Percentiles rank a stretch among this genome's conserved stretches.
Evolutionary conservation across 2,329 filamentous ascomycete species (phyloP).

Genomic region (Aspergillus fijiensis): DNA sequence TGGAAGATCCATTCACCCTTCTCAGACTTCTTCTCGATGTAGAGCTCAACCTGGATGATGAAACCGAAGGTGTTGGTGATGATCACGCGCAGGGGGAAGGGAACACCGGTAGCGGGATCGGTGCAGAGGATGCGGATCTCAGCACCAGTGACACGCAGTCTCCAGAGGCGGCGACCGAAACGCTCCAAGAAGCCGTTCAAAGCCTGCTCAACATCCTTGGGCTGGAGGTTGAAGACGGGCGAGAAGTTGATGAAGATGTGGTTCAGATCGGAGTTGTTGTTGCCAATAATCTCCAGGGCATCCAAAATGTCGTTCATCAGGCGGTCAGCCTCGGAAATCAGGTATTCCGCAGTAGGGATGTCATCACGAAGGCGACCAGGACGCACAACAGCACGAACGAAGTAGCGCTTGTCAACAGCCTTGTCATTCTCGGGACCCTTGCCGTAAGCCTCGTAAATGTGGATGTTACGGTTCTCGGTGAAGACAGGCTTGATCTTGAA

Average conservation of each 20-base stretch:
- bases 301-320: conserved; percentile 98
- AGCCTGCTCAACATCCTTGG: conserved; percentile 85
- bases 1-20: conserved; percentile 99
- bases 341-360: conserved; percentile 96
- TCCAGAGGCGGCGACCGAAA: conserved; percentile 92
- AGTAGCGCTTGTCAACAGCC: conserved; percentile 78
- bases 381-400: conserved; percentile 91
- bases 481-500: conserved; percentile 99
- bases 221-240: conserved; percentile 88
- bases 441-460: conserved; percentile 95
- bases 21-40: conserved; percentile 95
- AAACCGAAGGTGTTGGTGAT: conserved; percentile 99
- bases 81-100: conserved; percentile 90
- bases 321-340: conserved; percentile 94
- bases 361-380: conserved; percentile 93
- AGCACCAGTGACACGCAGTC: conserved; percentile 91
- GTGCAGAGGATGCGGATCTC: conserved; percentile 99
- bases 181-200: conserved; percentile 94
- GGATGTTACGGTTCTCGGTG: conserved; percentile 98
- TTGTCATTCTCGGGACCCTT: conserved; percentile 89
- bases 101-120: conserved; percentile 75
- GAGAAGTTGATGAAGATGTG: conserved; percentile 99
- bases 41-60: conserved; percentile 95
- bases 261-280: conserved; percentile 98
- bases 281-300: conserved; percentile 95